Evolutionary conservation across 1,284 basidiomycete species (phyloP).

Genomic region (Trametes polyzona): DNA sequence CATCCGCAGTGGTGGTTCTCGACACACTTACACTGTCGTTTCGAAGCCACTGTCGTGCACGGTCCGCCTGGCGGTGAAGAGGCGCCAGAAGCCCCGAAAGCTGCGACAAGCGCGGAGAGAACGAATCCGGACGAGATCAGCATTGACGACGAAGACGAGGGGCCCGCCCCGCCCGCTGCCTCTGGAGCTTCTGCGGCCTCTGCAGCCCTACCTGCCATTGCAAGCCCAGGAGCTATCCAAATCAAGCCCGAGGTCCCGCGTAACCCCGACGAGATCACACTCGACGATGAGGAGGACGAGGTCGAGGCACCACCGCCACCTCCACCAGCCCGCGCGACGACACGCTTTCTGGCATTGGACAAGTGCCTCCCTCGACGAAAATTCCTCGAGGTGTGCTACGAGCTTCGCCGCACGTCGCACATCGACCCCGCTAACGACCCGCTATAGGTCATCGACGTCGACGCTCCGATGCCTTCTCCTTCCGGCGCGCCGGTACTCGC

Average conservation of each 20-base stretch:
- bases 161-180: conserved; percentile 8
- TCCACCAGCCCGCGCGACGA: conserved; percentile 44
- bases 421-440: neutral
- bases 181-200: neutral
- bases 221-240: neutral
- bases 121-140: conserved; percentile 48
- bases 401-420: neutral
- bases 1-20: conserved; percentile 94
- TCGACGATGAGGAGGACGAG: conserved; percentile 63
- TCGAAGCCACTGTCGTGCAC: conserved; percentile 74
- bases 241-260: conserved; percentile 6
- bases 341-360: conserved; percentile 90
- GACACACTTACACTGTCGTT: conserved; percentile 91
- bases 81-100: conserved; percentile 46
- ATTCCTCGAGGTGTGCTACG: conserved; percentile 85
- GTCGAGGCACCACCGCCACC: conserved; percentile 42
- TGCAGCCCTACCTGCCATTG: too few relatives aligned
- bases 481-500: conserved; percentile 39
- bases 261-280: conserved; percentile 75
- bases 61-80: conserved; percentile 10
- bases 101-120: conserved; percentile 58
- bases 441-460: conserved; percentile 74
- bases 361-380: conserved; percentile 86
- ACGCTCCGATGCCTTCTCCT: conserved; percentile 31
- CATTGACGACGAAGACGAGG: conserved; percentile 40